Evolutionary conservation across 306 rosid species (phyloP).

Genomic region (Dalbergia cochinchinensis): DNA sequence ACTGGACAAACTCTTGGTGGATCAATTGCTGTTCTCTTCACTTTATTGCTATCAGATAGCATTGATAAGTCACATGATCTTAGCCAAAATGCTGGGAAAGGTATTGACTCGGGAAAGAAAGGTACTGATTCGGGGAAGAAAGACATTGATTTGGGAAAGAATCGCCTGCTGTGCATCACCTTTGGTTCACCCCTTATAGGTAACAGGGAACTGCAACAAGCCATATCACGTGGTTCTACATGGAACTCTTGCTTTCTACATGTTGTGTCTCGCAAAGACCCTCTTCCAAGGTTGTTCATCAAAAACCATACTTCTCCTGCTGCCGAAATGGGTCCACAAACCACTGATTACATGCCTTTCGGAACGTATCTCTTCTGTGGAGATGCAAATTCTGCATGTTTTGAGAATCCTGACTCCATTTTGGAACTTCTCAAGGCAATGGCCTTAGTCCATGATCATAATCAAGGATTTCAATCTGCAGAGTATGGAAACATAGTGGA

Average conservation of each 20-base stretch:
- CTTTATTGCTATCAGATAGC: conserved; percentile 56
- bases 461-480: background rate
- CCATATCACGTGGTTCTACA: conserved; percentile 51
- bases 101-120: conserved; percentile 42
- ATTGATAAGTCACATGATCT: background rate
- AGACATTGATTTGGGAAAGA: conserved; percentile 32
- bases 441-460: background rate
- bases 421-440: conserved; percentile 41
- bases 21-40: conserved; percentile 77
- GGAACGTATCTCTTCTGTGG: conserved; percentile 75
- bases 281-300: conserved; percentile 46
- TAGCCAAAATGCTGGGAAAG: too few species aligned
- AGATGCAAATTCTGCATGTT: conserved; percentile 54
- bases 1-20: conserved; percentile 78
- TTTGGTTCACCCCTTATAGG: conserved; percentile 79
- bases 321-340: background rate
- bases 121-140: too few species aligned
- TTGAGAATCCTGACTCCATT: conserved; percentile 56
- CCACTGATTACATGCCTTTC: conserved; percentile 53
- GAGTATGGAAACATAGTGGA: conserved; percentile 55
- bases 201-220: conserved; percentile 49
- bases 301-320: too few species aligned
- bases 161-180: conserved; percentile 75
- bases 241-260: conserved; percentile 83
- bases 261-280: conserved; percentile 59